Conservation (phyloP, 2,329 filamentous ascomycete species). For the Orbilia ellipsospora region DNA sequence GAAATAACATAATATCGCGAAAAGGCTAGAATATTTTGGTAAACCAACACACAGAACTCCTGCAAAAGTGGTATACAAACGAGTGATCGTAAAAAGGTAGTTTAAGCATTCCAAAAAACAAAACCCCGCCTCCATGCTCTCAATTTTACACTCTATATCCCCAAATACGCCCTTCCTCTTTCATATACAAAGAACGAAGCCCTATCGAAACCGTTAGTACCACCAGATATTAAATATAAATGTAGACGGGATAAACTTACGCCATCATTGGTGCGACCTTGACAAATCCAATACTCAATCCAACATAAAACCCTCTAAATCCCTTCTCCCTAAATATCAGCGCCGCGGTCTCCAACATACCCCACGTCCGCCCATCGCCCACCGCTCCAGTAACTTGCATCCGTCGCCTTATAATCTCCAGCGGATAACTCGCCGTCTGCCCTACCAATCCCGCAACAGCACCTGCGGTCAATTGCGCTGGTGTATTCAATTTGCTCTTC, state of each 20-base stretch:
- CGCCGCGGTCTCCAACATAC: constrained; percentile 80
- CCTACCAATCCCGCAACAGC: constrained; percentile 88
- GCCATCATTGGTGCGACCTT: constrained; percentile 93
- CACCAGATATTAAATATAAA: neutral
- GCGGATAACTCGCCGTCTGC: constrained; percentile 90
- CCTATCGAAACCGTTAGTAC: constrained; percentile 50
- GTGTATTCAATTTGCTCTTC: constrained; percentile 79
- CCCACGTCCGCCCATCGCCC: constrained; percentile 82
- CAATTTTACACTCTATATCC: constrained; percentile 61
- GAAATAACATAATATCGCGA: no score
- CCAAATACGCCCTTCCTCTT: constrained; percentile 69
- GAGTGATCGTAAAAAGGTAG: no score
- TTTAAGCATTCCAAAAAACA: no score
- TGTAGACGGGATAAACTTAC: constrained; percentile 48
- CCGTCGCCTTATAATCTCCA: constrained; percentile 88
- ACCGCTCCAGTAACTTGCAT: constrained; percentile 98
- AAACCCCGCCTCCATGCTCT: no score
- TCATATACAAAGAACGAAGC: constrained; percentile 76
- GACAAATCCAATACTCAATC: constrained; percentile 91
- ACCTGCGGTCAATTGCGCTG: constrained; percentile 86
- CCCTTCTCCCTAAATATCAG: constrained; percentile 82
- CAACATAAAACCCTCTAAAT: constrained; percentile 86
- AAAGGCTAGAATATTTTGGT: no score
- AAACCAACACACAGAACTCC: no score
- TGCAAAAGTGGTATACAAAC: no score